These are phyloP conservation scores for Cercospora sp. DNA, from an alignment of 2,329 filamentous ascomycete genomes.

Conservation along the genomic window DNA sequence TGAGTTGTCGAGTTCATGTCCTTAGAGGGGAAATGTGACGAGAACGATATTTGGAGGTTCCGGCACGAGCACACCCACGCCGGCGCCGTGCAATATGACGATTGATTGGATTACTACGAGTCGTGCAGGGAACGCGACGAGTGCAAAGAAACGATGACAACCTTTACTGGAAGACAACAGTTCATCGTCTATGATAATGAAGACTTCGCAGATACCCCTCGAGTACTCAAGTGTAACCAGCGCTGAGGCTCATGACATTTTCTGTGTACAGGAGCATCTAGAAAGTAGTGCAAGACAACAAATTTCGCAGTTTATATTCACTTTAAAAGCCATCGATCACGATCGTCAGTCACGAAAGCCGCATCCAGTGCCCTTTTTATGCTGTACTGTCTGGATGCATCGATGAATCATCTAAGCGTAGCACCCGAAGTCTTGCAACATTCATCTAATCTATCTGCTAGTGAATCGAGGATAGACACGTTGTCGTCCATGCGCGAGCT, in stretches of 20 bases:
- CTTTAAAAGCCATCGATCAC: background rate
- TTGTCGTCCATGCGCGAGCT: background rate
- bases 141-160: background rate
- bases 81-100: background rate
- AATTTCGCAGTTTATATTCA: background rate
- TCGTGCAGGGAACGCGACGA: background rate
- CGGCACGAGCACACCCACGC: background rate
- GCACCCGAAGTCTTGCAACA: background rate
- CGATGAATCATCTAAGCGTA: background rate
- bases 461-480: background rate
- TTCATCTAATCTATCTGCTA: background rate
- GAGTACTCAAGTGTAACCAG: background rate
- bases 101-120: background rate
- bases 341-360: background rate
- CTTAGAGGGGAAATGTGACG: conserved; percentile 18
- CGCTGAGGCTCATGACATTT: background rate
- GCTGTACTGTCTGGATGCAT: background rate
- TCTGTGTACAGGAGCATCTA: background rate
- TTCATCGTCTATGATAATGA: background rate
- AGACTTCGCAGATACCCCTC: background rate
- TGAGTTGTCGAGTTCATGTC: conserved; percentile 35
- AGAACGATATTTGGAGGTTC: background rate
- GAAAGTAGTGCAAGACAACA: background rate
- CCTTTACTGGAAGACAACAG: background rate
- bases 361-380: background rate